phyloP scores from a whole-genome alignment of 257 asterid species.

The Solanum appendiculatum region DNA sequence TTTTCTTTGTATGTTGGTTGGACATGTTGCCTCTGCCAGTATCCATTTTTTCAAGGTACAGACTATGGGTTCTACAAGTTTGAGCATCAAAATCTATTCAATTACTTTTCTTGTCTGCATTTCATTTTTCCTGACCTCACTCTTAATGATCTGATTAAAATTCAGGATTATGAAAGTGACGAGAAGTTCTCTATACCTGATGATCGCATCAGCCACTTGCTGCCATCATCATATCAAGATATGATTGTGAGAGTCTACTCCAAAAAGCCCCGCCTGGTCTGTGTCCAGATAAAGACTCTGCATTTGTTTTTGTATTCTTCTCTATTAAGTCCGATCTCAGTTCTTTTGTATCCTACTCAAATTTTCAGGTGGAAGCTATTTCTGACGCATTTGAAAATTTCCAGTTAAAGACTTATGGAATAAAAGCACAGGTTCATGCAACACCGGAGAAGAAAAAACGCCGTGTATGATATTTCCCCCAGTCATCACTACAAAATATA shows the following conservation, averaged over 20 bases:
- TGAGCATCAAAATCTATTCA: background rate
- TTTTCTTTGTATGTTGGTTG: conserved; percentile 10
- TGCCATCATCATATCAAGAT: conserved; percentile 78
- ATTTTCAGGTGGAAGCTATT: conserved; percentile 53
- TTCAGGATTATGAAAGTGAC: conserved; percentile 74
- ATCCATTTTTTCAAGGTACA: conserved; percentile 86
- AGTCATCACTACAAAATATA: background rate
- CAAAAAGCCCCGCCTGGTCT: conserved; percentile 83
- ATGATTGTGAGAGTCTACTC: conserved; percentile 93
- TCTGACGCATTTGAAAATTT: conserved; percentile 94
- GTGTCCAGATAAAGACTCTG: background rate
- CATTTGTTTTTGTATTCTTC: background rate
- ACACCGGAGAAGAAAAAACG: conserved; percentile 82
- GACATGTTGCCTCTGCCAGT: conserved; percentile 38
- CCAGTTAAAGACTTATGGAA: conserved; percentile 75
- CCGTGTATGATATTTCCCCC: conserved; percentile 13
- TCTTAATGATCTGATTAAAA: background rate
- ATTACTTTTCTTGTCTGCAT: background rate
- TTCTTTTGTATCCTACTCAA: background rate
- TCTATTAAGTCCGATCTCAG: background rate
- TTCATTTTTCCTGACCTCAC: background rate
- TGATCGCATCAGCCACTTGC: conserved; percentile 80
- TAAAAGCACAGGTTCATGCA: conserved; percentile 61
- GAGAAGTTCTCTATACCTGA: conserved; percentile 60
- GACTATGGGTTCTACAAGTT: background rate